Evolutionary conservation across 129 eudicot genomes (phyloP).

Genomic region (Pittosporum tobira): DNA sequence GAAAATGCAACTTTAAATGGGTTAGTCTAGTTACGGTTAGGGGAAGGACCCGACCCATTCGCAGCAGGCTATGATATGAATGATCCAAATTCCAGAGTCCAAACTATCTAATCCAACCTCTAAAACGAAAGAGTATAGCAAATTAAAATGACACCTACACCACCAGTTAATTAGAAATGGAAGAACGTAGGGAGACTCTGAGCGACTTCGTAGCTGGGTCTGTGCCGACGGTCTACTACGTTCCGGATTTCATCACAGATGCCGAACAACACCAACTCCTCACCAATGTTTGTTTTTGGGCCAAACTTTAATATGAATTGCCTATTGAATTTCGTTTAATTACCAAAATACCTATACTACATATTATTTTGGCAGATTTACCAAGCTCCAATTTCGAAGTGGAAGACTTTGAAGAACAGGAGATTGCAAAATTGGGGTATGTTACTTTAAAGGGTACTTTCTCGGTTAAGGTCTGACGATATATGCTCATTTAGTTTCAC

Average conservation of each 20-base stretch:
- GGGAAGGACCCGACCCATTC: too few species aligned
- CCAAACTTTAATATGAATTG: neutral
- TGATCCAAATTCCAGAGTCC: too few species aligned
- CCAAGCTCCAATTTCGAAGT: slow-evolving; percentile 72
- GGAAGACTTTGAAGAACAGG: slow-evolving; percentile 80
- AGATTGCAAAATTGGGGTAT: slow-evolving; percentile 96
- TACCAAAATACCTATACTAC: neutral
- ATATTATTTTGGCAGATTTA: slow-evolving; percentile 37
- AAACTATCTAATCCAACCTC: too few species aligned
- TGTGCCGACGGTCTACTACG: slow-evolving; percentile 55
- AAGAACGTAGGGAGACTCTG: slow-evolving; percentile 25
- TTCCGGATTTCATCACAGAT: slow-evolving; percentile 64
- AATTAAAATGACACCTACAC: too few species aligned
- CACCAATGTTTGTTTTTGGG: slow-evolving; percentile 33
- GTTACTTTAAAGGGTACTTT: neutral
- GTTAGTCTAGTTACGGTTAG: too few species aligned
- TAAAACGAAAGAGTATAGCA: too few species aligned
- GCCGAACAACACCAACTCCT: slow-evolving; percentile 43
- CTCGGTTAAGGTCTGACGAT: neutral
- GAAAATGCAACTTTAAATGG: too few species aligned
- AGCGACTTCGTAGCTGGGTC: slow-evolving; percentile 37
- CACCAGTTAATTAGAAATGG: too few species aligned
- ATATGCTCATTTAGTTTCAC: too few species aligned
- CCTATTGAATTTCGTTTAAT: neutral
- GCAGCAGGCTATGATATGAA: too few species aligned